Base-by-base conservation (phyloP, 1,139 yeast genomes). In the Scheffersomyces cryptocercus region DNA sequence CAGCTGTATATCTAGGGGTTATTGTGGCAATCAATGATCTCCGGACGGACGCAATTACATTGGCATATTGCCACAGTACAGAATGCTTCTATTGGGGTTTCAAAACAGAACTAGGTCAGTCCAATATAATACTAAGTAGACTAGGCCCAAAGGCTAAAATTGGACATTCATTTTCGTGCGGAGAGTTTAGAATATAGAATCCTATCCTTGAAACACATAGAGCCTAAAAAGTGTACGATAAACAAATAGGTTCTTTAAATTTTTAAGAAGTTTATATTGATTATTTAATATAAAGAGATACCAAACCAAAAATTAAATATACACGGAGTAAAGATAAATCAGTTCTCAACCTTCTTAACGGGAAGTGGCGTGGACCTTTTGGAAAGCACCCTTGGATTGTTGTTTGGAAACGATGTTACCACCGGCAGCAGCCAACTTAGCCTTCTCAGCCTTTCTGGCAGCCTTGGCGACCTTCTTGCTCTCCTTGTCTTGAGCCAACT, bases 341-440 rank as follows among this genome's bases (percentile, higher is more conserved):
- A 48, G 42, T 41, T 24, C 45, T 40, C 40, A 43, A 36, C 44
- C 46, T 48, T 52, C 59, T 85, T 88, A 89, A 86, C 96, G 96
- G 77, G 96, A 88, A 73, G 96, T 85, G 67, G 96, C 95, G 68
- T 85, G 88, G 67, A 89, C 96, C 81, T 88, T 88, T 83, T 88
- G 91, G 96, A 84, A 82, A 75, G 95, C 88, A 82, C 95, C 95
- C 81, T 86, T 87, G 70, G 87, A 86, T 75, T 83, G 88, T 82
- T 84, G 88, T 80, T 86, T 86, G 61, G 91, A 84, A 67, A 84
- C 73, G 75, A 79, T 82, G 55, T 65, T 56, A 56, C 79, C 59
- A 68, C 76, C 79, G 65, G 86, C 70, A 72, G 87, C 90, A 74
- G 85, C 93, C 67, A 77, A 73, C 77, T 84, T 84, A 65, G 96